A percentile compares a stretch with the other conserved stretches of the same genome.
Conservation (phyloP, 768 basidiomycete species). For the Phallus indusiatus region DNA sequence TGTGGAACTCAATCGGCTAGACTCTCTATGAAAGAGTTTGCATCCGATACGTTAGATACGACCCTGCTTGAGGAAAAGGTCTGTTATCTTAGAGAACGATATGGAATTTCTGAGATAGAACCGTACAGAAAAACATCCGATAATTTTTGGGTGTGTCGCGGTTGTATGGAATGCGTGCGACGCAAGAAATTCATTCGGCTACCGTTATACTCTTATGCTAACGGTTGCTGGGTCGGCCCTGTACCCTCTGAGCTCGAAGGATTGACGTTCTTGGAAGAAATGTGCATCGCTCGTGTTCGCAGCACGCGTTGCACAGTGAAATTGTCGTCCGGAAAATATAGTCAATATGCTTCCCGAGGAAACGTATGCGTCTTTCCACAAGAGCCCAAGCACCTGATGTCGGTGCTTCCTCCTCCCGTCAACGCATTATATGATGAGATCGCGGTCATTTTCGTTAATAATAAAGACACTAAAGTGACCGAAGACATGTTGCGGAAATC, state of each 20-base stretch:
- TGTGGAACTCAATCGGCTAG: too few species aligned
- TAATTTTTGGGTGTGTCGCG: neutral
- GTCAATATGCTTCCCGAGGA: conserved; percentile 16
- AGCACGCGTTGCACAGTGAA: conserved; percentile 16
- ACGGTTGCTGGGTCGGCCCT: conserved; percentile 16
- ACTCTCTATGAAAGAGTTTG: too few species aligned
- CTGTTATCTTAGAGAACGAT: too few species aligned
- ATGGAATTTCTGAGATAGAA: too few species aligned
- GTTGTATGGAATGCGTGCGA: neutral
- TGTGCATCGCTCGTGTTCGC: conserved; percentile 14
- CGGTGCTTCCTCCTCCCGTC: conserved; percentile 11
- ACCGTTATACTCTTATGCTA: conserved; percentile 17
- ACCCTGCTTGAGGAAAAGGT: too few species aligned
- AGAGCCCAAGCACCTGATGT: conserved; percentile 8
- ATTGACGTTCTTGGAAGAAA: conserved; percentile 16
- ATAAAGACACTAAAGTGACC: conserved; percentile 11
- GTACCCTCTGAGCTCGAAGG: conserved; percentile 11
- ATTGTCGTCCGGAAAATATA: conserved; percentile 10
- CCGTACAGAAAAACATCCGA: neutral
- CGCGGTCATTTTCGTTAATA: conserved; percentile 15
- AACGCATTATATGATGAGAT: conserved; percentile 12
- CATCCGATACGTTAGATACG: too few species aligned
- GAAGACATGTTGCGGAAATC: conserved; percentile 9
- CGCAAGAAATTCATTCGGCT: conserved; percentile 7
- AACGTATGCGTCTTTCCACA: conserved; percentile 17